A percentile compares a stretch with the other conserved stretches of the same genome.
Evolutionary conservation across 1,139 yeast genomes (phyloP).

Genomic region (Keqinozyma sinolaborantium): DNA sequence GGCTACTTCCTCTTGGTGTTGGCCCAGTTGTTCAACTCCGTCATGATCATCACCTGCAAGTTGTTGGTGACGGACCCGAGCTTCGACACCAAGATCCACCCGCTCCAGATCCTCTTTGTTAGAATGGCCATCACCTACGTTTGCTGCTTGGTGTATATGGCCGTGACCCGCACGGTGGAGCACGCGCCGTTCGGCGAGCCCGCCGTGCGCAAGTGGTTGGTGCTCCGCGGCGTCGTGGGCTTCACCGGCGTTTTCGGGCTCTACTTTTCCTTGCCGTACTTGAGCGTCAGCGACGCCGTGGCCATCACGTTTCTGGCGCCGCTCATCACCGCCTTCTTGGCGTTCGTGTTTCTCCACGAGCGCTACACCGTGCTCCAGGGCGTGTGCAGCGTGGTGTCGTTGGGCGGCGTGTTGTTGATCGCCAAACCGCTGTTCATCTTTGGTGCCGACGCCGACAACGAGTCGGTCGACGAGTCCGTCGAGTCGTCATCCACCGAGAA

Average conservation of each 20-base stretch:
- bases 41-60: conserved; percentile 75
- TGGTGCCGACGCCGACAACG: conserved; percentile 38
- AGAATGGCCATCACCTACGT: conserved; percentile 72
- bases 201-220: conserved; percentile 49
- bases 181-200: conserved; percentile 73
- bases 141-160: conserved; percentile 56
- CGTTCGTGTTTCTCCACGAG: conserved; percentile 66
- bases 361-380: conserved; percentile 67
- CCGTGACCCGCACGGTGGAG: conserved; percentile 43
- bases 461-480: conserved; percentile 27
- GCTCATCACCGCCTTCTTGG: conserved; percentile 70
- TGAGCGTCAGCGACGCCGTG: conserved; percentile 72
- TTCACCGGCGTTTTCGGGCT: conserved; percentile 76
- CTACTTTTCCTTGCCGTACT: conserved; percentile 70
- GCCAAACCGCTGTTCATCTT: conserved; percentile 80
- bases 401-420: conserved; percentile 73
- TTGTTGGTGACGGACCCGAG: conserved; percentile 62
- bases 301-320: conserved; percentile 80
- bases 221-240: conserved; percentile 70
- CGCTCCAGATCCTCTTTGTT: conserved; percentile 70
- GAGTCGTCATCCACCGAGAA: conserved; percentile 40
- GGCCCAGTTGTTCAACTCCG: conserved; percentile 68
- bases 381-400: conserved; percentile 62
- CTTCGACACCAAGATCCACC: conserved; percentile 58
- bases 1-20: conserved; percentile 45